Evolutionary conservation across 75 land plant genomes (phyloP).

Genomic region (Picea glauca): DNA sequence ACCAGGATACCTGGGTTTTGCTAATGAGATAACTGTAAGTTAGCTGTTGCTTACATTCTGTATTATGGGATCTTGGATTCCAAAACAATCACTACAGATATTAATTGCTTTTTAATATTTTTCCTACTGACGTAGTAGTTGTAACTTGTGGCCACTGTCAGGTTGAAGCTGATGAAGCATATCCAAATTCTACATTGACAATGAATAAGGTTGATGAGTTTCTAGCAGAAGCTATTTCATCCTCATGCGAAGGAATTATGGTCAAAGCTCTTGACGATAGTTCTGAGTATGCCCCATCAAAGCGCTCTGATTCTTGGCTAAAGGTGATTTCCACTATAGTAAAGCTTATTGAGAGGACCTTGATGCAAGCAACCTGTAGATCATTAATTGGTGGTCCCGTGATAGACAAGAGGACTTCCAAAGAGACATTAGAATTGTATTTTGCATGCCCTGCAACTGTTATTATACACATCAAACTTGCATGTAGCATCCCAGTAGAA

Average conservation of each 20-base stretch:
- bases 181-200: neutral
- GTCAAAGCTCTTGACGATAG: constrained; percentile 79
- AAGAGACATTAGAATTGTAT: neutral
- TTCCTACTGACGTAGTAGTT: neutral
- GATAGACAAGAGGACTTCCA: neutral
- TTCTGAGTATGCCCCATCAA: constrained; percentile 86
- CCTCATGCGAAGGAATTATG: constrained; percentile 97
- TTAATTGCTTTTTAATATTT: neutral
- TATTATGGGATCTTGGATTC: too few relatives aligned
- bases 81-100: too few relatives aligned
- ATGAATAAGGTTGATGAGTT: constrained; percentile 51
- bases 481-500: neutral
- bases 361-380: neutral
- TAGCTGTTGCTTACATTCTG: neutral
- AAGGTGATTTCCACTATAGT: constrained; percentile 46
- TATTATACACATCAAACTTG: neutral
- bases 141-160: constrained; percentile 7
- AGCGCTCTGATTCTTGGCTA: constrained; percentile 87
- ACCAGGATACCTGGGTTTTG: constrained; percentile 68
- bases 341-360: neutral
- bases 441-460: neutral
- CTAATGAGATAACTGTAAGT: constrained; percentile 78
- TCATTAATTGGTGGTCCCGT: neutral
- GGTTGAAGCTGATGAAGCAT: constrained; percentile 73
- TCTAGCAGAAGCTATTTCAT: constrained; percentile 62